Percentiles rank a stretch among this genome's conserved stretches.
These are phyloP conservation scores for Alternaria alternata DNA, from an alignment of 2,329 filamentous ascomycete species.

Conservation along the genomic window DNA sequence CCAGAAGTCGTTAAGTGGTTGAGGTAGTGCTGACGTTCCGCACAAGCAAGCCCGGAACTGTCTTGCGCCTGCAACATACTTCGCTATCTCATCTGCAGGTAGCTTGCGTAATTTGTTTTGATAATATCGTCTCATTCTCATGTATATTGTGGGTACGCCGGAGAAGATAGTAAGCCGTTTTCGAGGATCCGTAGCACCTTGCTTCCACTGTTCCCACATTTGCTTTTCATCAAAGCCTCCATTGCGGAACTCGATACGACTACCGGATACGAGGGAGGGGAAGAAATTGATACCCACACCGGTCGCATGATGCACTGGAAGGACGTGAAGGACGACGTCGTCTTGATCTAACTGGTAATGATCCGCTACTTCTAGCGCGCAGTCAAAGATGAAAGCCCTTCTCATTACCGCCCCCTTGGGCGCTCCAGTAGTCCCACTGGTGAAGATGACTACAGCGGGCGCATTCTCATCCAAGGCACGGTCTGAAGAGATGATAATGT, in stretches of 20 bases:
- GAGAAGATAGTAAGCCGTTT: conserved; percentile 46
- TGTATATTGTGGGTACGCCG: conserved; percentile 49
- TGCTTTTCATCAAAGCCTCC: conserved; percentile 47
- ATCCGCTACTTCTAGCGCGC: conserved; percentile 44
- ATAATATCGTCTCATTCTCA: conserved; percentile 48
- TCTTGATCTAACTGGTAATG: conserved; percentile 43
- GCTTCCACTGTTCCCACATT: conserved; percentile 48
- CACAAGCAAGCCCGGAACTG: conserved; percentile 54
- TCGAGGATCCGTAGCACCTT: conserved; percentile 33
- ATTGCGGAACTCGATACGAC: conserved; percentile 47
- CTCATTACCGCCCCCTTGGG: conserved; percentile 58
- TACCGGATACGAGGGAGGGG: conserved; percentile 44
- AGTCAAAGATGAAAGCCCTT: conserved; percentile 51
- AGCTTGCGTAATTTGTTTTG: conserved; percentile 46
- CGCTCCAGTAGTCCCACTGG: conserved; percentile 57
- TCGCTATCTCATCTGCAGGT: conserved; percentile 37
- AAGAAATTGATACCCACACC: conserved; percentile 49
- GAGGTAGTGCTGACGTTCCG: conserved; percentile 59
- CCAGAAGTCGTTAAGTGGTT: conserved; percentile 62
- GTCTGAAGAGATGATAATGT: conserved; percentile 55
- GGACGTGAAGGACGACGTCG: conserved; percentile 46
- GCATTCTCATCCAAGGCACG: conserved; percentile 52
- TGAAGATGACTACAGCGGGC: conserved; percentile 57
- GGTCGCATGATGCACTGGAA: conserved; percentile 49
- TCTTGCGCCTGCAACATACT: conserved; percentile 56